Evolutionary conservation across 129 eudicot genomes (phyloP).

Genomic region (Helianthus tuberosus): DNA sequence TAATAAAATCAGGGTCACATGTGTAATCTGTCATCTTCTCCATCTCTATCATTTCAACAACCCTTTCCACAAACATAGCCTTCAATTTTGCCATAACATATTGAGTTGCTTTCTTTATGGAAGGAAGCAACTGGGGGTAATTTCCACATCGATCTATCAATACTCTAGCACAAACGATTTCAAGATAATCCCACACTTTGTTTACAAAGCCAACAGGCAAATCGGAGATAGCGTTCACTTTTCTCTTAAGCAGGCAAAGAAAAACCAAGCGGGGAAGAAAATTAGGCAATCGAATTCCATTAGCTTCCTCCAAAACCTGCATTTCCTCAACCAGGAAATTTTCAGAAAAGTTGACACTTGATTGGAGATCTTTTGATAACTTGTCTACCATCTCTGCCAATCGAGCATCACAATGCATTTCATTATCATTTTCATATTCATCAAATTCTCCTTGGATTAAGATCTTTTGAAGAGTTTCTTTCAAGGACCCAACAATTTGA

Average conservation of each 20-base stretch:
- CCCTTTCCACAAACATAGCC: slow-evolving; percentile 21
- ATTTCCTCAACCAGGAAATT: slow-evolving; percentile 42
- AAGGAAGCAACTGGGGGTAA: slow-evolving; percentile 35
- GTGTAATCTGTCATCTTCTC: slow-evolving; percentile 39
- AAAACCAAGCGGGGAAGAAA: slow-evolving; percentile 32
- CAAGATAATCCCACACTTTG: slow-evolving; percentile 35
- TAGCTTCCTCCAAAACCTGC: slow-evolving; percentile 35
- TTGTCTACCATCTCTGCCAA: slow-evolving; percentile 26
- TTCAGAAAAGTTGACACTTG: not conserved
- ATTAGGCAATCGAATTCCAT: slow-evolving; percentile 34
- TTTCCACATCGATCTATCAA: slow-evolving; percentile 21
- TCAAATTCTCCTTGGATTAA: slow-evolving; percentile 26
- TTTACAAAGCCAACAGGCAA: slow-evolving; percentile 20
- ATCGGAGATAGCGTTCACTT: slow-evolving; percentile 13
- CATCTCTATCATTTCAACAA: slow-evolving; percentile 37
- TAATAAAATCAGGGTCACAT: slow-evolving; percentile 33
- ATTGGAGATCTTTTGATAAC: slow-evolving; percentile 5
- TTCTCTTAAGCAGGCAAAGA: slow-evolving; percentile 17
- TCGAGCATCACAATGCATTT: slow-evolving; percentile 35
- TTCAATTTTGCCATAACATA: slow-evolving; percentile 17
- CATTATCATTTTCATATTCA: slow-evolving; percentile 15
- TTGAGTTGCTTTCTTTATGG: slow-evolving; percentile 25
- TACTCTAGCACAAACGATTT: slow-evolving; percentile 13
- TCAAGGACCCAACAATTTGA: slow-evolving; percentile 34
- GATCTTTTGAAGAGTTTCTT: slow-evolving; percentile 41